Conservation (phyloP, 768 basidiomycete species). For the Dentipellis sp. region DNA sequence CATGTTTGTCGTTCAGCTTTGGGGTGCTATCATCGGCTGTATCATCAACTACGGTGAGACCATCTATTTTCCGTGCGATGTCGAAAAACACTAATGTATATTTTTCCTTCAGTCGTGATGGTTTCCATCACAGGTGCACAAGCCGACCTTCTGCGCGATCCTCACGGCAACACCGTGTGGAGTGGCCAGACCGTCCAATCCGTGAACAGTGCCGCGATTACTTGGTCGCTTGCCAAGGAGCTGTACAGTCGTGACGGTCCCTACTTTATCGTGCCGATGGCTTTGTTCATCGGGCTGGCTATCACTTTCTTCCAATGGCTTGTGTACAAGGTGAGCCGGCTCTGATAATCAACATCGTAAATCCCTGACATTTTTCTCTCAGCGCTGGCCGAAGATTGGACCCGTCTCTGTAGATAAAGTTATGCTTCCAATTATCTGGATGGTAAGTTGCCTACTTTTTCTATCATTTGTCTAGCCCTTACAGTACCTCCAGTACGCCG, state of each 20-base stretch:
- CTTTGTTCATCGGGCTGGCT: conserved; percentile 43
- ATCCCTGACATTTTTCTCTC: neutral
- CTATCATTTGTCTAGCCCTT: neutral
- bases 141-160: conserved; percentile 41
- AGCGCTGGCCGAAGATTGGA: conserved; percentile 50
- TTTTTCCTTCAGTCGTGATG: conserved; percentile 39
- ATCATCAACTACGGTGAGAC: conserved; percentile 27
- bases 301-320: conserved; percentile 46
- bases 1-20: conserved; percentile 58
- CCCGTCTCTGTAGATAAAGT: conserved; percentile 39
- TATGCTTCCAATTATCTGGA: conserved; percentile 49
- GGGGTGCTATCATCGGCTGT: conserved; percentile 49
- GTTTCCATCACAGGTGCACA: conserved; percentile 42
- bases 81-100: conserved; percentile 18
- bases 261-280: conserved; percentile 48
- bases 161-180: conserved; percentile 55
- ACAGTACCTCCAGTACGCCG: conserved; percentile 22
- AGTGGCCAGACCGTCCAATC: conserved; percentile 28
- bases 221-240: conserved; percentile 55
- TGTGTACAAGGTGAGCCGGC: conserved; percentile 33
- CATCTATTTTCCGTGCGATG: no score
- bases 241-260: conserved; percentile 45
- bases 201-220: conserved; percentile 49
- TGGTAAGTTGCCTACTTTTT: conserved; percentile 21
- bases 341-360: neutral